Evolutionary conservation across 2,329 filamentous ascomycete genomes (phyloP).

Genomic region (Alternaria conjuncta): DNA sequence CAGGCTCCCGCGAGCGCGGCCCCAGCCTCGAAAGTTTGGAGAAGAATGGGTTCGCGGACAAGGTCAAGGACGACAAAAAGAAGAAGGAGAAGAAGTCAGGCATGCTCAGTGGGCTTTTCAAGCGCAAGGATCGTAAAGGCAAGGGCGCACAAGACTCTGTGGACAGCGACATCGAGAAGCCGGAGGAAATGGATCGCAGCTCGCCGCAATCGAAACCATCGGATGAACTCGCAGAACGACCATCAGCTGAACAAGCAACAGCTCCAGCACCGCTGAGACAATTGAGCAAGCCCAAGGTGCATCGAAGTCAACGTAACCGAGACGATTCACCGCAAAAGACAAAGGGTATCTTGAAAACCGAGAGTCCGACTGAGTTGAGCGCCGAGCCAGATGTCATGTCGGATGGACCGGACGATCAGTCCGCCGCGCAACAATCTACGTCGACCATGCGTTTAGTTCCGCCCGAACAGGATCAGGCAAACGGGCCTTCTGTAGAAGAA

Average conservation of each 20-base stretch:
- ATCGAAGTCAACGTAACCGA: conserved; percentile 41
- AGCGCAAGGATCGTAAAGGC: conserved; percentile 67
- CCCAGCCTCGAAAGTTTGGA: conserved; percentile 80
- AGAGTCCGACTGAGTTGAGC: conserved; percentile 37
- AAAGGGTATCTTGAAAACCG: conserved; percentile 41
- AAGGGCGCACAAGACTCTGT: conserved; percentile 36
- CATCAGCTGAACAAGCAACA: conserved; percentile 37
- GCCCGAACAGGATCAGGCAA: conserved; percentile 34
- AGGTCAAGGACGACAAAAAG: conserved; percentile 73
- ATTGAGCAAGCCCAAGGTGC: conserved; percentile 48
- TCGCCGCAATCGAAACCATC: conserved; percentile 44
- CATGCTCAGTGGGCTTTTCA: conserved; percentile 74
- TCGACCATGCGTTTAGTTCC: conserved; percentile 46
- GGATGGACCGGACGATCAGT: conserved; percentile 17
- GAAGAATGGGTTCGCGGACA: conserved; percentile 69
- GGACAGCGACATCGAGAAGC: conserved; percentile 56
- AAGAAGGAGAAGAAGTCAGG: conserved; percentile 73
- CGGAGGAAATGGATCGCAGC: conserved; percentile 44
- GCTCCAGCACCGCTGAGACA: conserved; percentile 36
- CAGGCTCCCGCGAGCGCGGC: conserved; percentile 54
- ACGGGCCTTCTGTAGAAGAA: conserved; percentile 22
- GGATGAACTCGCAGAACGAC: conserved; percentile 35
- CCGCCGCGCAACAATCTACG: conserved; percentile 24
- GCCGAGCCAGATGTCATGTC: conserved; percentile 20
- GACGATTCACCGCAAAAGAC: conserved; percentile 44